Conservation (phyloP, 176 grass and related monocot genomes). For the Juncus effusus region DNA sequence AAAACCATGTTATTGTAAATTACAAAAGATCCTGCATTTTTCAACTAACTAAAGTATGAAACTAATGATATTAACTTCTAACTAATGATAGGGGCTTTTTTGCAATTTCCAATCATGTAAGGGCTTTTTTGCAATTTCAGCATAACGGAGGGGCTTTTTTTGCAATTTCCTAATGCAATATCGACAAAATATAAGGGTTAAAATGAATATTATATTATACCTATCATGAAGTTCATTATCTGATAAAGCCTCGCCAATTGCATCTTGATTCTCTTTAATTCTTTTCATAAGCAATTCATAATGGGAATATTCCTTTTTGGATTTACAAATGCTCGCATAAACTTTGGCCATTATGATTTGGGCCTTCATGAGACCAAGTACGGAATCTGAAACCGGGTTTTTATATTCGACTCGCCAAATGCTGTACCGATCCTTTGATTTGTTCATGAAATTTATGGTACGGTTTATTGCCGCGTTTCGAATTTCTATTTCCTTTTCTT, state of each 20-base stretch:
- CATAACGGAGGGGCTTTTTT: too few relatives aligned
- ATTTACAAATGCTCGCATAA: slow-evolving; percentile 62
- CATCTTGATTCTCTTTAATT: slow-evolving; percentile 55
- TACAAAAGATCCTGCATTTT: too few relatives aligned
- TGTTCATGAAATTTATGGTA: slow-evolving; percentile 51
- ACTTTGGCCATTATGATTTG: slow-evolving; percentile 87
- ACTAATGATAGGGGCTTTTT: too few relatives aligned
- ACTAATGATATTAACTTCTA: too few relatives aligned
- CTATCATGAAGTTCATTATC: slow-evolving; percentile 53
- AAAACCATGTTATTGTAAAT: neutral
- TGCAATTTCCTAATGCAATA: too few relatives aligned
- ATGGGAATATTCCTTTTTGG: slow-evolving; percentile 52
- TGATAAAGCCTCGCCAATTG: slow-evolving; percentile 52
- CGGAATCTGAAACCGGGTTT: slow-evolving; percentile 48
- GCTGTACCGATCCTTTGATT: slow-evolving; percentile 54
- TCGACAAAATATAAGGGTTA: too few relatives aligned
- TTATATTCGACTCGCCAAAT: slow-evolving; percentile 64
- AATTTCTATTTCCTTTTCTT: slow-evolving; percentile 48
- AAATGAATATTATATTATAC: slow-evolving; percentile 22
- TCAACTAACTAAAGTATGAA: too few relatives aligned
- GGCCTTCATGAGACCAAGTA: slow-evolving; percentile 65
- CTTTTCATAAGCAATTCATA: slow-evolving; percentile 52
- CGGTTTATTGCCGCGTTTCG: slow-evolving; percentile 40
- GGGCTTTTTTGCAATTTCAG: too few relatives aligned
- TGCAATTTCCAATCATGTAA: too few relatives aligned